These are phyloP conservation scores for Wallacemonas sp. DNA, from an alignment of 208 protist species.

Conservation along the genomic window DNA sequence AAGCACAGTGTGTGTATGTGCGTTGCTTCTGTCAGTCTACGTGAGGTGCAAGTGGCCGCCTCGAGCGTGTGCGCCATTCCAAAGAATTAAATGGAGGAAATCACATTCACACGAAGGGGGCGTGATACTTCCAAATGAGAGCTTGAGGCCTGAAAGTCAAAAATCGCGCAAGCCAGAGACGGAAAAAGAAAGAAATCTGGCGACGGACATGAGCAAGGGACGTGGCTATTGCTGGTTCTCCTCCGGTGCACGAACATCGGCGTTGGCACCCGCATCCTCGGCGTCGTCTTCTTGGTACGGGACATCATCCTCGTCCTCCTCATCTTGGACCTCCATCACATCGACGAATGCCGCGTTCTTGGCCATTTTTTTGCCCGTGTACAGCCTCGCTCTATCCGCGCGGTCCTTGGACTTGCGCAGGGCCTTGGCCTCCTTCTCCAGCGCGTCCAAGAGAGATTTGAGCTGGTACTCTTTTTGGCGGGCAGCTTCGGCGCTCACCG, in stretches of 20 bases:
- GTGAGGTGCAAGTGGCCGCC: not conserved
- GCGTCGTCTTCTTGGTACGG: not conserved
- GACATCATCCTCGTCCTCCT: not conserved
- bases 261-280: no score
- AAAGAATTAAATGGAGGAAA: no score
- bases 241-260: no score
- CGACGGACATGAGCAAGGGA: not conserved
- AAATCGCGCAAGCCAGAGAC: no score
- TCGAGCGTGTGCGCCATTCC: not conserved
- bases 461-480: not conserved
- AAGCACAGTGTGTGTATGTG: not conserved
- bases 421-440: conserved; percentile 15
- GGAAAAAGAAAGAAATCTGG: no score
- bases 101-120: no score
- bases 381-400: not conserved
- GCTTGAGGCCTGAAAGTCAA: no score
- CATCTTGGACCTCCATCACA: conserved; percentile 14
- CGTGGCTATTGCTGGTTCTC: no score
- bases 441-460: not conserved
- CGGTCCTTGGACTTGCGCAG: not conserved
- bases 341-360: conserved; percentile 9
- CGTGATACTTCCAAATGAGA: no score
- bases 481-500: not conserved
- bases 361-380: conserved; percentile 6
- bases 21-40: not conserved